Evolutionary conservation across 495 filamentous ascomycete species (phyloP).

Genomic region (Terfezia boudieri): DNA sequence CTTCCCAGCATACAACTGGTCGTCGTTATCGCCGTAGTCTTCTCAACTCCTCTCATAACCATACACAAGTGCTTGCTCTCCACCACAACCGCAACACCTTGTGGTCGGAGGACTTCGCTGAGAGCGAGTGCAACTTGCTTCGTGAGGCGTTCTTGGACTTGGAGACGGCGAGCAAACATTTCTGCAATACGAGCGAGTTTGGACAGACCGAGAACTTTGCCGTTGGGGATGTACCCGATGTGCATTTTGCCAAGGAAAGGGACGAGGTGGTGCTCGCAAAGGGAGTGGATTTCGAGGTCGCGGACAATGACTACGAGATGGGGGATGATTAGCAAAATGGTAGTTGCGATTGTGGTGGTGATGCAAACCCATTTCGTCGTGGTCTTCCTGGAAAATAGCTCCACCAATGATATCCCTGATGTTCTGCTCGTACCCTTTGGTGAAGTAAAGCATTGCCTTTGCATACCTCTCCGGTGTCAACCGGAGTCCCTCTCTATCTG

Average conservation of each 20-base stretch:
- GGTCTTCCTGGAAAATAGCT: constrained; percentile 89
- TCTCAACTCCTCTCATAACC: constrained; percentile 74
- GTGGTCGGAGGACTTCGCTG: constrained; percentile 78
- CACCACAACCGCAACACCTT: constrained; percentile 90
- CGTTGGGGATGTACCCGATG: constrained; percentile 84
- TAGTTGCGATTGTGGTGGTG: background rate
- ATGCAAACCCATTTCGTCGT: constrained; percentile 41
- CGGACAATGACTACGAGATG: constrained; percentile 55
- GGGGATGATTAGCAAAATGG: background rate
- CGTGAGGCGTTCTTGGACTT: constrained; percentile 88
- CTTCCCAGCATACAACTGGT: constrained; percentile 92
- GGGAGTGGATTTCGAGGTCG: constrained; percentile 85
- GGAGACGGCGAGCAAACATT: constrained; percentile 82
- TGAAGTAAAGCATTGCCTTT: constrained; percentile 94
- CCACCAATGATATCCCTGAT: constrained; percentile 79
- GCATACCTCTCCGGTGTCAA: constrained; percentile 81
- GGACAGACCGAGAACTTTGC: constrained; percentile 75
- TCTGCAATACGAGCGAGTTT: constrained; percentile 90
- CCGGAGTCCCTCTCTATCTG: constrained; percentile 68
- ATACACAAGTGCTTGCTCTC: constrained; percentile 96
- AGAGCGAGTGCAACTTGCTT: constrained; percentile 91
- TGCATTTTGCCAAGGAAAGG: constrained; percentile 98
- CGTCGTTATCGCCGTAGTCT: constrained; percentile 65
- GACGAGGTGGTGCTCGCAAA: constrained; percentile 96
- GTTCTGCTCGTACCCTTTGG: constrained; percentile 97